Percentiles rank a stretch among this genome's conserved stretches.
These are phyloP conservation scores for Primulina eburnea DNA, from an alignment of 257 asterid genomes.

Conservation along the genomic window DNA sequence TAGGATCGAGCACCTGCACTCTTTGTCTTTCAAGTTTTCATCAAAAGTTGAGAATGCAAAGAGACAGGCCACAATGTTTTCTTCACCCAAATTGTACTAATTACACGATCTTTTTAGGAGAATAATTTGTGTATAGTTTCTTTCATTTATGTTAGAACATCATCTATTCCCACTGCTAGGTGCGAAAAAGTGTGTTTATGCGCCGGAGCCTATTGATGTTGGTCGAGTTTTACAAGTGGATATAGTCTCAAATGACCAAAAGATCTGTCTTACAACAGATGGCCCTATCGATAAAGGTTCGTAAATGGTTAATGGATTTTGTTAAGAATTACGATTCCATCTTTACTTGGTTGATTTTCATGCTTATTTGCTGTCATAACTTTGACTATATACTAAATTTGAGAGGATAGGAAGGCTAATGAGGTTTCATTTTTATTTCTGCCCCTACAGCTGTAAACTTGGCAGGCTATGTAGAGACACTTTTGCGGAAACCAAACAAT, in stretches of 20 bases:
- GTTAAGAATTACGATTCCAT: neutral
- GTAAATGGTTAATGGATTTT: neutral
- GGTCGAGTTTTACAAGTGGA: conserved; percentile 82
- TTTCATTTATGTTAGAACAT: conserved; percentile 14
- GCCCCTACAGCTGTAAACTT: conserved; percentile 40
- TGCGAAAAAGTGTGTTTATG: conserved; percentile 79
- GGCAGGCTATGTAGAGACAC: conserved; percentile 70
- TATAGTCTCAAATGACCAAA: conserved; percentile 53
- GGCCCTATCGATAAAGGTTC: conserved; percentile 78
- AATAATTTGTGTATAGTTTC: neutral
- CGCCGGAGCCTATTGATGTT: conserved; percentile 91
- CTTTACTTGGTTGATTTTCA: neutral
- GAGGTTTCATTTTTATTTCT: neutral
- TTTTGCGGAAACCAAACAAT: conserved; percentile 58
- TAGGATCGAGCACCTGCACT: neutral
- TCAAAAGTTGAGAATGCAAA: too few relatives aligned
- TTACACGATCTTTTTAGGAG: neutral
- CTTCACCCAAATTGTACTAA: neutral
- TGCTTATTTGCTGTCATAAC: neutral
- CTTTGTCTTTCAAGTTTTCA: too few relatives aligned
- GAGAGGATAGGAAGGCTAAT: neutral
- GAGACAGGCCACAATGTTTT: too few relatives aligned
- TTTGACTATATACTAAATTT: neutral
- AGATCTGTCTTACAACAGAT: conserved; percentile 45
- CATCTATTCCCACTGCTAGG: conserved; percentile 36